phyloP scores from a whole-genome alignment of 2,329 filamentous ascomycete species.

The Trichoderma sp. region DNA sequence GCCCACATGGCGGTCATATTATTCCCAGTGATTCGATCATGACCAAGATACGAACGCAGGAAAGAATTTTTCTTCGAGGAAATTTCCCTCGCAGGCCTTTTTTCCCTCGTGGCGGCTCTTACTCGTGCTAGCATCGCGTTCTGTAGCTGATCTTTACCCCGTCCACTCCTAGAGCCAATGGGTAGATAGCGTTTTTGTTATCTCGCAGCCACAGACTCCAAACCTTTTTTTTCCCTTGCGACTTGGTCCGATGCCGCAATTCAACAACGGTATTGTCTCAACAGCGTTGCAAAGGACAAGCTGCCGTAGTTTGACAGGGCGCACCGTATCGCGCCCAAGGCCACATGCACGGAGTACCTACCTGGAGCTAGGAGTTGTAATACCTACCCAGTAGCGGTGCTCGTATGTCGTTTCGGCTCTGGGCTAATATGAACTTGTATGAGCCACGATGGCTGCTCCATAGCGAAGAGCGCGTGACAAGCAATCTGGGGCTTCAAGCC shows the following conservation, averaged over 20 bases:
- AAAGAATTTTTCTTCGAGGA: not conserved
- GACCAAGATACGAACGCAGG: not conserved
- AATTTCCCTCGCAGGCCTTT: not conserved
- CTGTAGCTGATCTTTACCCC: slow-evolving; percentile 10
- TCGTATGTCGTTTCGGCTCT: not conserved
- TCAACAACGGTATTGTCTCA: slow-evolving; percentile 21
- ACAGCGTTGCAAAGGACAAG: not conserved
- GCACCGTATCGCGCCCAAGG: slow-evolving; percentile 4
- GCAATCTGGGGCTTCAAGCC: not conserved
- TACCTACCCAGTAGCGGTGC: not conserved
- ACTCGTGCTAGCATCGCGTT: not conserved
- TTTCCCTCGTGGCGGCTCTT: not conserved
- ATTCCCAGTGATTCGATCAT: not conserved
- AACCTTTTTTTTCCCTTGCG: not conserved
- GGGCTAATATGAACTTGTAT: not conserved
- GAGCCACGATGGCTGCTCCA: slow-evolving; percentile 1
- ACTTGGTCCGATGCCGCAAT: slow-evolving; percentile 28
- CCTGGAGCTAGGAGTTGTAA: not conserved
- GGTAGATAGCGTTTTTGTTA: slow-evolving; percentile 16
- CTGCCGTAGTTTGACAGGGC: not conserved
- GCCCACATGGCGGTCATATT: not conserved
- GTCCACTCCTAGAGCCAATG: slow-evolving; percentile 9
- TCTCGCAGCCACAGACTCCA: slow-evolving; percentile 4
- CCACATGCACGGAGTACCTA: slow-evolving; percentile 1
- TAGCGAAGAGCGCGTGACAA: slow-evolving; percentile 18